Evolutionary conservation across 2,329 filamentous ascomycete genomes (phyloP).

Genomic region (Claviceps arundinis): DNA sequence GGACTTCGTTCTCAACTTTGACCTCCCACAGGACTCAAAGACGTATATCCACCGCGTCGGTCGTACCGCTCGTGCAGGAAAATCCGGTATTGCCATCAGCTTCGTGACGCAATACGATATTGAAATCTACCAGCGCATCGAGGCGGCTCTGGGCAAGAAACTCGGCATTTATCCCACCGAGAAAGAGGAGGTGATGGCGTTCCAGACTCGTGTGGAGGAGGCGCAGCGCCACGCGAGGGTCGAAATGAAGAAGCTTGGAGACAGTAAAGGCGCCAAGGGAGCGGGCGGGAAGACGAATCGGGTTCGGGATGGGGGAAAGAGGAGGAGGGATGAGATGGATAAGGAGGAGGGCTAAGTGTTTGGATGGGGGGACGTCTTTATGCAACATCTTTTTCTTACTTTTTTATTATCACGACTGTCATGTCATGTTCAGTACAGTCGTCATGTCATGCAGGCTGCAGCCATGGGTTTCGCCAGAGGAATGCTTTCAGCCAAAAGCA

Average conservation of each 20-base stretch:
- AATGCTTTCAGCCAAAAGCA: neutral
- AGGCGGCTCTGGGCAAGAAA: constrained; percentile 68
- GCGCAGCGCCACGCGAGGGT: constrained; percentile 67
- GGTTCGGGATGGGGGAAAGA: constrained; percentile 25
- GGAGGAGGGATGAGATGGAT: constrained; percentile 55
- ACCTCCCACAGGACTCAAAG: constrained; percentile 72
- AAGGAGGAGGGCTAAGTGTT: constrained; percentile 45
- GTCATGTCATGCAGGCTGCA: no score
- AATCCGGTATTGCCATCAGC: constrained; percentile 67
- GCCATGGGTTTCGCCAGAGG: neutral
- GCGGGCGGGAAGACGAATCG: constrained; percentile 25
- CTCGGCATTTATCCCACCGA: constrained; percentile 54
- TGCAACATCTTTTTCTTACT: neutral
- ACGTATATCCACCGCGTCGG: constrained; percentile 87
- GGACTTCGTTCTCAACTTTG: constrained; percentile 75
- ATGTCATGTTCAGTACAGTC: neutral
- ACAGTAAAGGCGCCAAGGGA: constrained; percentile 49
- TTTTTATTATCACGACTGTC: neutral
- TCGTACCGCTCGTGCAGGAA: constrained; percentile 75
- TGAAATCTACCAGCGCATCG: constrained; percentile 68
- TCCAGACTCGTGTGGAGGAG: constrained; percentile 65
- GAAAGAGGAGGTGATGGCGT: constrained; percentile 76
- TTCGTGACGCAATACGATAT: constrained; percentile 82
- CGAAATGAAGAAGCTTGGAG: constrained; percentile 70
- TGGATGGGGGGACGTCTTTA: neutral